A percentile compares a stretch with the other conserved stretches of the same genome.
These are phyloP conservation scores for Pugionium dolabratum DNA, from an alignment of 345 rosid species.

Conservation along the genomic window DNA sequence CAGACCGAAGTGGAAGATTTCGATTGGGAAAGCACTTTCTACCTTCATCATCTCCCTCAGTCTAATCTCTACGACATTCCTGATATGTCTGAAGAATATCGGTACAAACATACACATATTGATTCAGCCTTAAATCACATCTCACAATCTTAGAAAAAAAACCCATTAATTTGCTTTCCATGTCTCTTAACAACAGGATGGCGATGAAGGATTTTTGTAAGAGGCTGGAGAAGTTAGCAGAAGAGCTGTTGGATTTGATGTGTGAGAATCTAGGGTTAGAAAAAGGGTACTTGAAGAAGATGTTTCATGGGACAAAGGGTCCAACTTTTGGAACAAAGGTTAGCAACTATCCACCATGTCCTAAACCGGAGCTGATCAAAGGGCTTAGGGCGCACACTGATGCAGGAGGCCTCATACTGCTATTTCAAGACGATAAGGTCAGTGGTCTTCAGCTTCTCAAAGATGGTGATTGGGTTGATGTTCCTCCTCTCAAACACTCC, in stretches of 20 bases:
- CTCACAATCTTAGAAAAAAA: not conserved
- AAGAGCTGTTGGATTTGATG: constrained; percentile 56
- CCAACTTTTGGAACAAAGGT: constrained; percentile 47
- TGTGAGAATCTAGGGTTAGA: constrained; percentile 51
- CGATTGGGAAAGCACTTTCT: constrained; percentile 89
- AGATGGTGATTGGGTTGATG: constrained; percentile 76
- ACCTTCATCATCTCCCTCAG: constrained; percentile 60
- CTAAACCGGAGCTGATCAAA: constrained; percentile 79
- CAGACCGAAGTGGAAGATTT: constrained; percentile 55
- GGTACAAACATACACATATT: constrained; percentile 33
- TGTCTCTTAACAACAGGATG: constrained; percentile 41
- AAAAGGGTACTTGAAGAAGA: constrained; percentile 59
- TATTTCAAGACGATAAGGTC: constrained; percentile 87
- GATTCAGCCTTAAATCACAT: not conserved
- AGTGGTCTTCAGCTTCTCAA: constrained; percentile 45
- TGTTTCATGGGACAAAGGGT: constrained; percentile 57
- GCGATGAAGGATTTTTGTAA: constrained; percentile 62
- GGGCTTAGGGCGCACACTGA: constrained; percentile 97
- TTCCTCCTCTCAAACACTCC: constrained; percentile 78
- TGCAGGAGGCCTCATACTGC: constrained; percentile 85
- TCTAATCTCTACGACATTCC: constrained; percentile 60
- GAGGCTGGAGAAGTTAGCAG: constrained; percentile 64
- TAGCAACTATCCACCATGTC: constrained; percentile 93
- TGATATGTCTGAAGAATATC: constrained; percentile 55
- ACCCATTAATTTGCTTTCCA: not conserved